These are phyloP conservation scores for Pyricularia grisea DNA, from an alignment of 2,329 filamentous ascomycete genomes.

Conservation along the genomic window DNA sequence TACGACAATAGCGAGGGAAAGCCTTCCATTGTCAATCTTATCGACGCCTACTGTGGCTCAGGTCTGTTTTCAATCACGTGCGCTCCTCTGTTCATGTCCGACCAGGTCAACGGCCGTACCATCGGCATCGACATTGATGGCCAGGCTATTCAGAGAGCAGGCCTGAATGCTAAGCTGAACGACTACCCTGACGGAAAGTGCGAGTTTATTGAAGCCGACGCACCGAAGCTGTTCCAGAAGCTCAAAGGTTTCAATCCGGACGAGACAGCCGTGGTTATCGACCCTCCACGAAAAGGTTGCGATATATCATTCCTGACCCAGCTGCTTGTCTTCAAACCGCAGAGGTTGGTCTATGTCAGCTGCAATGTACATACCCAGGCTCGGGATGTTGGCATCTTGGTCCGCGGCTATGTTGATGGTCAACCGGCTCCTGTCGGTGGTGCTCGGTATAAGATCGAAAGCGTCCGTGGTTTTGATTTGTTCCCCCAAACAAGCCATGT, in stretches of 20 bases:
- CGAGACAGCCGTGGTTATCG: slow-evolving; percentile 87
- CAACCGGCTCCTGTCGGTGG: slow-evolving; percentile 17
- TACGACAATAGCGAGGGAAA: neutral
- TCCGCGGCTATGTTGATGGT: slow-evolving; percentile 50
- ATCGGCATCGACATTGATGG: slow-evolving; percentile 86
- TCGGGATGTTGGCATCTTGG: slow-evolving; percentile 79
- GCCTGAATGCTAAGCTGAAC: slow-evolving; percentile 71
- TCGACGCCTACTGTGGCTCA: slow-evolving; percentile 95
- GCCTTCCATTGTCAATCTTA: slow-evolving; percentile 65
- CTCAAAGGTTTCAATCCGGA: slow-evolving; percentile 53
- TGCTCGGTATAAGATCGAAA: slow-evolving; percentile 75
- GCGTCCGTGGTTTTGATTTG: slow-evolving; percentile 87
- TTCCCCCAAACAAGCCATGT: slow-evolving; percentile 80
- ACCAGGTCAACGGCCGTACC: slow-evolving; percentile 25
- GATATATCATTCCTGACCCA: slow-evolving; percentile 77
- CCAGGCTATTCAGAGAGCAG: slow-evolving; percentile 69
- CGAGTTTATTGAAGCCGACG: slow-evolving; percentile 83
- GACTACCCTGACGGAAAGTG: slow-evolving; percentile 57
- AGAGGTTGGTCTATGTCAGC: slow-evolving; percentile 83
- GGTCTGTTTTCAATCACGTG: slow-evolving; percentile 96
- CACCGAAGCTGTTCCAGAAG: slow-evolving; percentile 71
- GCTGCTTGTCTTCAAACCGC: slow-evolving; percentile 67
- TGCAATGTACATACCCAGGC: slow-evolving; percentile 99
- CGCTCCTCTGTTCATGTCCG: slow-evolving; percentile 62
- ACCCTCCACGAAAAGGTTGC: slow-evolving; percentile 94